These are phyloP conservation scores for Grosmannia penicillata DNA, from an alignment of 2,329 filamentous ascomycete species.

Conservation along the genomic window DNA sequence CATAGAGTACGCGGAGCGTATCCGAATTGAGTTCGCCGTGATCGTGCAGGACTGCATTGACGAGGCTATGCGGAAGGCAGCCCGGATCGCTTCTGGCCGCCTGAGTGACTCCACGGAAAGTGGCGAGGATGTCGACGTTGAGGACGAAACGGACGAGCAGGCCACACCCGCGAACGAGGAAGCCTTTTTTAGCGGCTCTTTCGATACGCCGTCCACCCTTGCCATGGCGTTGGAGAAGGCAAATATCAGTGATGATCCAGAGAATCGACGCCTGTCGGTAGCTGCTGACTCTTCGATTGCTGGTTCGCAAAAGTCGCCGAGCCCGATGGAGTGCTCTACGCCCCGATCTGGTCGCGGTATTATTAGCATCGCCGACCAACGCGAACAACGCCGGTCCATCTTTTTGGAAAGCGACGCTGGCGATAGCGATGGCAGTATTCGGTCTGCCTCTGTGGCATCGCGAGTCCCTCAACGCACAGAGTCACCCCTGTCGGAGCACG, in stretches of 20 bases:
- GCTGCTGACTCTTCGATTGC: conserved; percentile 54
- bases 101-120: conserved; percentile 62
- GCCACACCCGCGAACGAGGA: conserved; percentile 30
- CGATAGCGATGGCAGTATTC: conserved; percentile 77
- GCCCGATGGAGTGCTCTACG: conserved; percentile 80
- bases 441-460: conserved; percentile 63
- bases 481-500: conserved; percentile 79
- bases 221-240: conserved; percentile 37
- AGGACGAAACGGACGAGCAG: conserved; percentile 26
- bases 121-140: conserved; percentile 34
- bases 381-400: conserved; percentile 59
- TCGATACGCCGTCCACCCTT: conserved; percentile 40
- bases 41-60: conserved; percentile 93
- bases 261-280: conserved; percentile 35
- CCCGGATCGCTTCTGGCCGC: conserved; percentile 71
- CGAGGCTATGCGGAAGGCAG: conserved; percentile 78
- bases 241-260: conserved; percentile 23
- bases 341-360: conserved; percentile 65
- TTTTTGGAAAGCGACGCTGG: conserved; percentile 71
- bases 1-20: conserved; percentile 89
- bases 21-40: conserved; percentile 83
- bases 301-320: conserved; percentile 72
- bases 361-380: conserved; percentile 40
- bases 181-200: conserved; percentile 39
- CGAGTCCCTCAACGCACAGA: conserved; percentile 58